These are phyloP conservation scores for Escovopsis sp. DNA, from an alignment of 2,329 filamentous ascomycete genomes.

Conservation along the genomic window DNA sequence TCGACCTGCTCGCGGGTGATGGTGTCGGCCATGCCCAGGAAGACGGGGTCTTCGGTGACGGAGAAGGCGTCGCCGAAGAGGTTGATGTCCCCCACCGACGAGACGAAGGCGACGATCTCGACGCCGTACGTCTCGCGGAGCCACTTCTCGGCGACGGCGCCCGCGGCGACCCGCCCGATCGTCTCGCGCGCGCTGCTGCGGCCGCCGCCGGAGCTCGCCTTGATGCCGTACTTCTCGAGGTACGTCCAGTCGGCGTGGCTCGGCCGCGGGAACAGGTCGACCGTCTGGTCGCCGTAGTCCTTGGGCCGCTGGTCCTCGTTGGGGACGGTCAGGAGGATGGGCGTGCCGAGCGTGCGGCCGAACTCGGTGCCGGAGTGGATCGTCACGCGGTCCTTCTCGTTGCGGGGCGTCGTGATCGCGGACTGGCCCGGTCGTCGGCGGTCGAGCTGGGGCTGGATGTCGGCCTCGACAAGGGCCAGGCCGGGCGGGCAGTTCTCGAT, in stretches of 20 bases:
- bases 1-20: constrained; percentile 69
- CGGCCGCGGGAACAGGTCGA: constrained; percentile 80
- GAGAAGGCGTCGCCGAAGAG: constrained; percentile 15
- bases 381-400: constrained; percentile 82
- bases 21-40: constrained; percentile 56
- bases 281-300: constrained; percentile 80
- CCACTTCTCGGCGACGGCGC: constrained; percentile 88
- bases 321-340: constrained; percentile 71
- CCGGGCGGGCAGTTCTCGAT: constrained; percentile 85
- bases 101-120: constrained; percentile 82
- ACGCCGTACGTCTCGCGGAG: constrained; percentile 64
- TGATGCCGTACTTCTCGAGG: constrained; percentile 90
- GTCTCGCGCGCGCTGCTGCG: constrained; percentile 88
- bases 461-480: constrained; percentile 66
- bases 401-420: constrained; percentile 75
- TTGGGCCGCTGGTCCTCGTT: constrained; percentile 90
- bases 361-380: constrained; percentile 91
- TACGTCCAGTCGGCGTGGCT: constrained; percentile 96
- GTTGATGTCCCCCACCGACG: constrained; percentile 54
- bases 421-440: constrained; percentile 80
- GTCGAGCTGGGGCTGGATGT: constrained; percentile 92
- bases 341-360: constrained; percentile 78
- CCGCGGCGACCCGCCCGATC: constrained; percentile 81
- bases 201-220: constrained; percentile 79
- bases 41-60: constrained; percentile 67